These are phyloP conservation scores for Massarina eburnea DNA, from an alignment of 2,329 filamentous ascomycete species.

Conservation along the genomic window DNA sequence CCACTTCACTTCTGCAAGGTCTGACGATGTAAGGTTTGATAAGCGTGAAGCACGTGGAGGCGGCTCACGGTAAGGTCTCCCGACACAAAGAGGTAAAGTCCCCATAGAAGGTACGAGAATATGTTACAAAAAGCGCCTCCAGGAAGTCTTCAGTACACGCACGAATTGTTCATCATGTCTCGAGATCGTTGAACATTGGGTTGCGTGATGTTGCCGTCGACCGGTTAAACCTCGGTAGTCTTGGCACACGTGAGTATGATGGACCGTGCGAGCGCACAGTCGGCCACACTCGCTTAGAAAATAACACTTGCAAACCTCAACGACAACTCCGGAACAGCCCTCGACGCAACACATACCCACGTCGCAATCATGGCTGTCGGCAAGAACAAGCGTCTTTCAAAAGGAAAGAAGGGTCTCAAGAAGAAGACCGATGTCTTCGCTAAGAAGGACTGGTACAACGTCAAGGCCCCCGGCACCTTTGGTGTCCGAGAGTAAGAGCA, in stretches of 20 bases:
- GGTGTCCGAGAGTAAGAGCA: constrained; percentile 86
- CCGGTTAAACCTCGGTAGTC: background rate
- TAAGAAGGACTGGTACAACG: constrained; percentile 98
- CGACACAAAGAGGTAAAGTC: no score
- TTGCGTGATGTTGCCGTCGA: background rate
- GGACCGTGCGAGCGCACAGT: constrained; percentile 16
- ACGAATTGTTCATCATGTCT: no score
- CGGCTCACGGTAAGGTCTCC: no score
- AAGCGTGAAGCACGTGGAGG: background rate
- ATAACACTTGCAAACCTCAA: constrained; percentile 13
- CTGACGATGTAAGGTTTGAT: background rate
- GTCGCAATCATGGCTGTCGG: constrained; percentile 80
- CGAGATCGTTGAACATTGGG: no score
- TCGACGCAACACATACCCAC: constrained; percentile 37
- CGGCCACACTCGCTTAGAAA: constrained; percentile 1
- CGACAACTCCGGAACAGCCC: constrained; percentile 35
- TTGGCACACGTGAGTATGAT: constrained; percentile 13
- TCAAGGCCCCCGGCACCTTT: constrained; percentile 98
- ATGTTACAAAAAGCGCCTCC: no score
- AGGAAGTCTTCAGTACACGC: no score
- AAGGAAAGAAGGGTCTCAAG: constrained; percentile 99
- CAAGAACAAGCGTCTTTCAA: constrained; percentile 99
- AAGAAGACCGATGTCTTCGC: constrained; percentile 99
- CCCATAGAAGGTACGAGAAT: no score
- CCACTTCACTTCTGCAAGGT: background rate